Evolutionary conservation across 805 yeast genomes (phyloP).

Genomic region (Starmera caribaea): DNA sequence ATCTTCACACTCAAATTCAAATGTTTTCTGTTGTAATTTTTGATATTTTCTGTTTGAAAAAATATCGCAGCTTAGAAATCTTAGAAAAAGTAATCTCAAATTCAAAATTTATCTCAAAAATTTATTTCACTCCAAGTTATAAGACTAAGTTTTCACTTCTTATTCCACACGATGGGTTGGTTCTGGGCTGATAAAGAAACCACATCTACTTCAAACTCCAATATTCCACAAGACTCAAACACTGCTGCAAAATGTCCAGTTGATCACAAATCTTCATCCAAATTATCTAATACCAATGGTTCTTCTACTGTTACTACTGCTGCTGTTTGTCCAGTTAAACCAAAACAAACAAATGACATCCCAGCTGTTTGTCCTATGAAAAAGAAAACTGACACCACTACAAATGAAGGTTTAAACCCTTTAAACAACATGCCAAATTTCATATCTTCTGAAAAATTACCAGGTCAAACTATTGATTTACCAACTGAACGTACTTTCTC

Average conservation of each 20-base stretch:
- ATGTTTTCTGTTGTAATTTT: too few species aligned
- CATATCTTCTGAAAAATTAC: conserved; percentile 54
- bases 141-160: too few species aligned
- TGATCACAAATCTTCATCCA: conserved; percentile 20
- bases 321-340: conserved; percentile 32
- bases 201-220: not conserved
- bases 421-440: conserved; percentile 81
- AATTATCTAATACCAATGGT: too few species aligned
- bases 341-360: conserved; percentile 8
- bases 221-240: not conserved
- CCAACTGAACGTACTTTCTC: conserved; percentile 82
- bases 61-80: too few species aligned
- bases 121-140: too few species aligned
- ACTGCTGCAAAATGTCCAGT: conserved; percentile 28
- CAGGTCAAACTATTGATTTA: conserved; percentile 70
- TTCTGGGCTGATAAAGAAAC: conserved; percentile 59
- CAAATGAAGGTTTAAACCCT: conserved; percentile 45
- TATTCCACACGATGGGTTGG: conserved; percentile 58
- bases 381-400: conserved; percentile 12
- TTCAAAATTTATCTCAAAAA: too few species aligned
- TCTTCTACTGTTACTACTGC: conserved; percentile 8
- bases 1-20: too few species aligned
- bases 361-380: conserved; percentile 33
- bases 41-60: too few species aligned
- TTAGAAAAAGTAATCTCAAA: too few species aligned